Evolutionary conservation across 192 early-diverging fungal genomes (phyloP).

Genomic region (Funneliformis mosseae): DNA sequence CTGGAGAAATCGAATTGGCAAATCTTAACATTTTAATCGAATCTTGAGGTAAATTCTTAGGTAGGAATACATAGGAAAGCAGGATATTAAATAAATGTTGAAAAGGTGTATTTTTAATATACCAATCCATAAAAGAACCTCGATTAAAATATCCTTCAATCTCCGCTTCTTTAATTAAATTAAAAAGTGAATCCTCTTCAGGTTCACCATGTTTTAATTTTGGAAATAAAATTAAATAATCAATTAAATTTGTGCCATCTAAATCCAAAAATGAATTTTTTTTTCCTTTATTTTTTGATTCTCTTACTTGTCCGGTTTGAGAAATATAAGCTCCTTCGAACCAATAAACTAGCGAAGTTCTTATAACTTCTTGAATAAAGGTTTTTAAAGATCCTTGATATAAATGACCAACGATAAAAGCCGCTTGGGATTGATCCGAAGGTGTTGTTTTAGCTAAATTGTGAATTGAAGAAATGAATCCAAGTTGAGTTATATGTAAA

Average conservation of each 20-base stretch:
- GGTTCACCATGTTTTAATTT: slow-evolving; percentile 4
- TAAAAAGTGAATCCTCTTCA: not conserved
- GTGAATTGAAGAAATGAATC: slow-evolving; percentile 18
- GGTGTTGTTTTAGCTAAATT: not conserved
- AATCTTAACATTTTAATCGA: not conserved
- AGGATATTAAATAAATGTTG: slow-evolving; percentile 15
- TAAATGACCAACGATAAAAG: slow-evolving; percentile 1
- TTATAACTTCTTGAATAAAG: slow-evolving; percentile 13
- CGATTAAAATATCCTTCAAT: slow-evolving; percentile 4
- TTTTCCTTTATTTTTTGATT: not conserved
- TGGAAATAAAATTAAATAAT: slow-evolving; percentile 4
- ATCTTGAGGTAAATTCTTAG: not conserved
- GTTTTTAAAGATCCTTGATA: not conserved
- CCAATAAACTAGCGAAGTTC: not conserved
- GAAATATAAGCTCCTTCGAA: slow-evolving; percentile 15
- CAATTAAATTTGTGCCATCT: not conserved
- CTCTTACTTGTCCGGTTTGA: not conserved
- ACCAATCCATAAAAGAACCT: slow-evolving; percentile 14
- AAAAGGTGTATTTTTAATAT: slow-evolving; percentile 20
- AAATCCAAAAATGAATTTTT: not conserved
- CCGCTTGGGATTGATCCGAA: slow-evolving; percentile 8
- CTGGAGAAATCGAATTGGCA: not conserved
- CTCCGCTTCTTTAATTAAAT: not conserved
- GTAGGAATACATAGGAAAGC: not conserved
- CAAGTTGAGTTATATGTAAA: slow-evolving; percentile 1